Evolutionary conservation across 495 filamentous ascomycete genomes (phyloP).

Genomic region (Penicillium lividum): DNA sequence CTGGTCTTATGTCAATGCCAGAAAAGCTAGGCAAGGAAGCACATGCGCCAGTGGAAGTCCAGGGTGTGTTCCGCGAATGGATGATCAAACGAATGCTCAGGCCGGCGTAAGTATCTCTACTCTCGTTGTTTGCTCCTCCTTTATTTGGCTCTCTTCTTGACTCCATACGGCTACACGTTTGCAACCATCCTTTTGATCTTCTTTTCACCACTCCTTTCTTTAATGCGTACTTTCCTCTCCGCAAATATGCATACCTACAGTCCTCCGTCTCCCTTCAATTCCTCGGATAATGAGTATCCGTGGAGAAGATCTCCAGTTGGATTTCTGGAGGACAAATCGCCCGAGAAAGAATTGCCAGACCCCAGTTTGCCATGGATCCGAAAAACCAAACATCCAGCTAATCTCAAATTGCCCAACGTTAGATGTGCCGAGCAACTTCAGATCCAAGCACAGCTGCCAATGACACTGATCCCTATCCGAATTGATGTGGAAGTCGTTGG

Average conservation of each 20-base stretch:
- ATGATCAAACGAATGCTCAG: slow-evolving; percentile 74
- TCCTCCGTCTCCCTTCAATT: too few relatives aligned
- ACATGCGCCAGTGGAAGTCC: slow-evolving; percentile 74
- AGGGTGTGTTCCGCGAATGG: slow-evolving; percentile 93
- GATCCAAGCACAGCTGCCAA: slow-evolving; percentile 79
- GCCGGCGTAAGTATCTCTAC: slow-evolving; percentile 39
- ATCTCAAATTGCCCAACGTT: background rate
- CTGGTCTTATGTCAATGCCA: slow-evolving; percentile 58
- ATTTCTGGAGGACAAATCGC: too few relatives aligned
- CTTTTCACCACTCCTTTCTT: background rate
- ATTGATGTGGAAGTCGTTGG: slow-evolving; percentile 90
- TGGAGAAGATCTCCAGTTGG: too few relatives aligned
- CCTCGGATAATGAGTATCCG: too few relatives aligned
- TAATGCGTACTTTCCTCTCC: background rate
- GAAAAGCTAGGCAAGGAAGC: slow-evolving; percentile 86
- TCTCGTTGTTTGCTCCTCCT: background rate
- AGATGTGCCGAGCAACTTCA: slow-evolving; percentile 66
- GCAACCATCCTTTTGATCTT: background rate
- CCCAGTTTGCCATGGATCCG: background rate
- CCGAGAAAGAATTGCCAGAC: too few relatives aligned
- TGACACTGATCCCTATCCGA: slow-evolving; percentile 91
- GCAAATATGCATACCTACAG: background rate
- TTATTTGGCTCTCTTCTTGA: background rate
- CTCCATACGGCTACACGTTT: background rate
- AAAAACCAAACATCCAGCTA: background rate